Conservation (phyloP, 2,329 filamentous ascomycete genomes). For the Botrytis sinoallii region DNA sequence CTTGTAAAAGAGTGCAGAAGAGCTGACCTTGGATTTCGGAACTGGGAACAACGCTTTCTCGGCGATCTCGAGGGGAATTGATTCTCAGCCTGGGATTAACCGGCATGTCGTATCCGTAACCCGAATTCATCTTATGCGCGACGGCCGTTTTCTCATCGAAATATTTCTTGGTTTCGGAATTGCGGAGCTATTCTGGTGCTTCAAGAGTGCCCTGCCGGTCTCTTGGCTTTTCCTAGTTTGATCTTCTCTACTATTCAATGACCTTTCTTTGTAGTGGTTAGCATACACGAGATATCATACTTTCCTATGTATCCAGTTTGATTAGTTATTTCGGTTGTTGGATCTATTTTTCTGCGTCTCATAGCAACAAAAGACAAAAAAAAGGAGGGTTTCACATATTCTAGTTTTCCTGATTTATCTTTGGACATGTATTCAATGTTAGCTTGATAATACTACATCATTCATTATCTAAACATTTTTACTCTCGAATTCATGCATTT, state of each 20-base stretch:
- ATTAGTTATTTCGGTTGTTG: not conserved
- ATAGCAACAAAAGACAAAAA: not conserved
- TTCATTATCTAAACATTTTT: not conserved
- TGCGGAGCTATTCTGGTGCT: not conserved
- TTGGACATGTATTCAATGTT: not conserved
- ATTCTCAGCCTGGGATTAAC: no score
- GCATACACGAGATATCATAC: not conserved
- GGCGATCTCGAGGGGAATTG: no score
- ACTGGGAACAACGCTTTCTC: no score
- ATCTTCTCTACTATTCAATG: no score
- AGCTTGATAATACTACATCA: not conserved
- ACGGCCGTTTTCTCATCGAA: no score
- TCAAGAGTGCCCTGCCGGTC: not conserved
- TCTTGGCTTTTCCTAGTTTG: not conserved
- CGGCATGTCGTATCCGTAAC: no score
- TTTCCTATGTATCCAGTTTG: not conserved
- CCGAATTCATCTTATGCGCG: no score
- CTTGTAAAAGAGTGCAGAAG: not conserved
- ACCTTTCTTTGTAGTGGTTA: not conserved
- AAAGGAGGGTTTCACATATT: not conserved
- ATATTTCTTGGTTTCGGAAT: no score
- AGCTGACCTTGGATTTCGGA: accelerated
- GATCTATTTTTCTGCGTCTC: not conserved
- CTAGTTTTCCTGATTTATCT: not conserved
- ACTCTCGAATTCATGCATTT: not conserved